phyloP scores from a whole-genome alignment of 2,329 filamentous ascomycete genomes.

The Penicillium decumbens region DNA sequence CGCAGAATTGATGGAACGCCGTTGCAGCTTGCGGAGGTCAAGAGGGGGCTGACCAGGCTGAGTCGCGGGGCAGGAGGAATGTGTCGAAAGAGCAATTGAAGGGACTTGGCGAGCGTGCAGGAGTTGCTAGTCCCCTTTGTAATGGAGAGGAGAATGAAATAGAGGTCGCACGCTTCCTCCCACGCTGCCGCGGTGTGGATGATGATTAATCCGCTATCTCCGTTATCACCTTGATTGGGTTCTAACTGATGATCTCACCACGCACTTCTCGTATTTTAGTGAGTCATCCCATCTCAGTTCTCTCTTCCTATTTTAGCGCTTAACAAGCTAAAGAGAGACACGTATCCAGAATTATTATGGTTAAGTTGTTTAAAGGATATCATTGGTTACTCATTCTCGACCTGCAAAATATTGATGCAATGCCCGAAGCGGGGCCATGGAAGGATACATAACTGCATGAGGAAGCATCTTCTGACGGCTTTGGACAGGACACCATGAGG shows the following conservation, averaged over 20 bases:
- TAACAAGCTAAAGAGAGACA: too few relatives aligned
- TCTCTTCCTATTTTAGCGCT: too few relatives aligned
- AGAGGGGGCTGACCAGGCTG: background rate
- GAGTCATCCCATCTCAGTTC: background rate
- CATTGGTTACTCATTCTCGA: too few relatives aligned
- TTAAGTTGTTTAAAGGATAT: too few relatives aligned
- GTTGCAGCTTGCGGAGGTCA: background rate
- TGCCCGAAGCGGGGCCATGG: too few relatives aligned
- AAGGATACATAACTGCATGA: too few relatives aligned
- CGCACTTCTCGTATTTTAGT: background rate
- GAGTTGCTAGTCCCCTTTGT: background rate
- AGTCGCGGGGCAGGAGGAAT: background rate
- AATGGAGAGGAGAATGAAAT: background rate
- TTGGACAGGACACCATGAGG: too few relatives aligned
- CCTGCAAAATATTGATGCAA: too few relatives aligned
- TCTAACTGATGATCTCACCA: background rate
- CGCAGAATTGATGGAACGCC: background rate
- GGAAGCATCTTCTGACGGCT: too few relatives aligned
- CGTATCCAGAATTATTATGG: too few relatives aligned
- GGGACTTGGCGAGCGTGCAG: background rate
- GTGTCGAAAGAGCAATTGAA: background rate
- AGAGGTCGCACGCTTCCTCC: background rate
- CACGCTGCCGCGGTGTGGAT: background rate
- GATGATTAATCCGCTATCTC: conserved; percentile 11
- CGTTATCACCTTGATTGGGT: conserved; percentile 3